phyloP scores from a whole-genome alignment of 345 rosid genomes.

The Sisymbrium altissimum region DNA sequence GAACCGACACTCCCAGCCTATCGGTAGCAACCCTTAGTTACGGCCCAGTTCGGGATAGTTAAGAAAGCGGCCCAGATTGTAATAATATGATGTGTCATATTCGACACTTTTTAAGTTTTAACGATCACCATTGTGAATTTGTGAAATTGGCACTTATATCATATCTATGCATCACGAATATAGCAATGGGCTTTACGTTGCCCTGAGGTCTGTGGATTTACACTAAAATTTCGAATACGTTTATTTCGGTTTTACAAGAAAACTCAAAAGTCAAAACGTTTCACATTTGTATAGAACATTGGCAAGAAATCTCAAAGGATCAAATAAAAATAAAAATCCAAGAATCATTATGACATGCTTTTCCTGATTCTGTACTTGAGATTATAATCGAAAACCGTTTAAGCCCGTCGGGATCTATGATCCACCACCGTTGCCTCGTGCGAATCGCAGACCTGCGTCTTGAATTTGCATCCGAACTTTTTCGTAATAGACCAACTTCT shows the following conservation, averaged over 20 bases:
- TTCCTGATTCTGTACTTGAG: conserved; percentile 15
- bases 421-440: conserved; percentile 68
- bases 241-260: not conserved
- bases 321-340: conserved; percentile 1
- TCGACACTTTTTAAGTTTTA: too few relatives aligned
- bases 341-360: not conserved
- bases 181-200: not conserved
- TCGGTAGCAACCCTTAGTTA: too few relatives aligned
- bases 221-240: not conserved
- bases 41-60: too few relatives aligned
- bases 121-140: too few relatives aligned
- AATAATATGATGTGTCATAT: too few relatives aligned
- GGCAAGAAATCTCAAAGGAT: not conserved
- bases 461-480: conserved; percentile 86
- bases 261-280: not conserved
- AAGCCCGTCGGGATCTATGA: conserved; percentile 36
- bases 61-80: too few relatives aligned
- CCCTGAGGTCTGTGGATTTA: not conserved
- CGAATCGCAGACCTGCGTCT: conserved; percentile 91
- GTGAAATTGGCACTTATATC: too few relatives aligned
- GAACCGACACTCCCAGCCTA: too few relatives aligned
- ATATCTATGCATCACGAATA: not conserved
- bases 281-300: not conserved
- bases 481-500: conserved; percentile 48
- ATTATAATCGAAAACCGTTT: not conserved